A percentile compares a stretch with the other conserved stretches of the same genome.
phyloP scores from a whole-genome alignment of 441 rosid genomes.

The Pelargonium citronellum region DNA sequence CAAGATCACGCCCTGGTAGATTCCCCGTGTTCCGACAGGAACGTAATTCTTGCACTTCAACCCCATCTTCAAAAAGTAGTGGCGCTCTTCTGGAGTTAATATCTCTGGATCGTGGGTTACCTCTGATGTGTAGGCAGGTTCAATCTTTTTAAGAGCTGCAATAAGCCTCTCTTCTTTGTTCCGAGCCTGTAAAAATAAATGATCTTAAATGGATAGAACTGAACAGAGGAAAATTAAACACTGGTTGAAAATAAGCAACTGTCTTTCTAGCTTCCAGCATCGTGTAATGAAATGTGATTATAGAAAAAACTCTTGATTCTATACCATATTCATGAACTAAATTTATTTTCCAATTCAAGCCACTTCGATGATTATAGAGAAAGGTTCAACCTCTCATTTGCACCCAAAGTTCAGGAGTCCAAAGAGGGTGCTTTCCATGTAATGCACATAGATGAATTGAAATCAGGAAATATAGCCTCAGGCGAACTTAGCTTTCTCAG shows the following conservation, averaged over 20 bases:
- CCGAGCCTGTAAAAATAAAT: conserved; percentile 45
- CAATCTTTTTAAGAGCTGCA: conserved; percentile 66
- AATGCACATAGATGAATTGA: no score
- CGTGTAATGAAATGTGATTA: not conserved
- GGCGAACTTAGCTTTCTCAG: no score
- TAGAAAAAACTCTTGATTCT: not conserved
- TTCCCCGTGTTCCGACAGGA: conserved; percentile 82
- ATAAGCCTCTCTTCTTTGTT: conserved; percentile 74
- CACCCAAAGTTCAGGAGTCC: no score
- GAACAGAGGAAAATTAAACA: not conserved
- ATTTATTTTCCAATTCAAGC: not conserved
- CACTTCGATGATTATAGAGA: not conserved
- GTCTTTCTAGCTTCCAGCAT: not conserved
- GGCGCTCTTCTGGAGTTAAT: conserved; percentile 90
- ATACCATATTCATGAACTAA: not conserved
- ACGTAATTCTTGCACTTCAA: conserved; percentile 87
- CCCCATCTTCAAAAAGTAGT: conserved; percentile 80
- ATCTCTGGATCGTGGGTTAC: conserved; percentile 88
- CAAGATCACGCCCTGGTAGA: conserved; percentile 90
- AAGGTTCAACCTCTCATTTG: no score
- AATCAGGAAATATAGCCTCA: no score
- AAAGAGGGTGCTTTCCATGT: no score
- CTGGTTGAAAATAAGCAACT: not conserved
- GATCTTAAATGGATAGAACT: not conserved
- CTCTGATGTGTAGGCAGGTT: conserved; percentile 63